Evolutionary conservation across 345 rosid species (phyloP), one percentile per base, ranked within the genome.

Genomic region (Pelargonium nanum): DNA sequence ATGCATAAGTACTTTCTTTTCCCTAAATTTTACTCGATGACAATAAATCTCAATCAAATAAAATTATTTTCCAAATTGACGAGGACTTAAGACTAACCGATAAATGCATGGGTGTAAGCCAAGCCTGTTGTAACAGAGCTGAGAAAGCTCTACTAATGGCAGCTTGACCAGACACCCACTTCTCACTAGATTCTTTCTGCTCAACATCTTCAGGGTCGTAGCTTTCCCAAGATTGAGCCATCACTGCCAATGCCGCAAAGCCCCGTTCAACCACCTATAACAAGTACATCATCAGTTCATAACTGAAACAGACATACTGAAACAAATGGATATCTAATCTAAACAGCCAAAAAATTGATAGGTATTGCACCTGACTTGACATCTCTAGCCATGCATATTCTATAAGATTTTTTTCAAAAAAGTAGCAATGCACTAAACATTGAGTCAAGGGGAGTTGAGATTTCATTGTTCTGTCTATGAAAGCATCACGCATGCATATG

Each of bases 161-260:
- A 79, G 76, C 77, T 70, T 69, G 81, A 72, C 91, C 81, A 62
- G 74, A 72, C 63, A 59, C 69, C 79, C 79, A 72, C 75, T 74
- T 83, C 68, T 74, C 72, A 69, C 59, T 64, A 55, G 79, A 77
- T 64, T 73, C 75, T 63, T 62, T 61, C 63, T 66, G 77, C 68
- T 72, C 84, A 66, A 57, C 67, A 55, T 72, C 85, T 77, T 76
- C 91, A 59, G 73, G 82, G 66, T 73, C 65, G 55, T 68, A 73
- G 74, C 62, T 81, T 65, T 85, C 85, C 85, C 89, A 87, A 68
- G 84, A 81, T 73, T 76, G 76, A 63, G 92, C 77, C 80, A 85
- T 75, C 64, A 79, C 79, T 60, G 89, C 89, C 65, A 86, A 62
- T 34, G 88, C 67, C 68, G 82, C 86, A 79, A 86, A 81, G 70